Conservation (phyloP, 2,329 filamentous ascomycete species). For the Fusarium camptoceras region DNA sequence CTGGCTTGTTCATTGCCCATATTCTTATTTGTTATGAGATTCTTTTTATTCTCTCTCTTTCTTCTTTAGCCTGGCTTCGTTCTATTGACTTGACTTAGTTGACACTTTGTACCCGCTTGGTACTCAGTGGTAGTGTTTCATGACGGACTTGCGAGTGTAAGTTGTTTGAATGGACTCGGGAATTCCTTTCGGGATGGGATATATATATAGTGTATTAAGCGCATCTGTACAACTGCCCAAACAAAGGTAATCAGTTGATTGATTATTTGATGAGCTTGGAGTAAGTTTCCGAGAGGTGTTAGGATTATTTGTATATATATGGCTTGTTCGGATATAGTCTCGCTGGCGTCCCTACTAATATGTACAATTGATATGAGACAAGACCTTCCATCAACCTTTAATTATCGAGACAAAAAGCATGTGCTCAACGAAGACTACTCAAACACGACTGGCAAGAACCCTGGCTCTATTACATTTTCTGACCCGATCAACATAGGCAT, state of each 20-base stretch:
- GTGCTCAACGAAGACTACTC: accelerated
- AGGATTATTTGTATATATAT: neutral
- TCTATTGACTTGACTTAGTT: neutral
- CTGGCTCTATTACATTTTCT: neutral
- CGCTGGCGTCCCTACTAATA: neutral
- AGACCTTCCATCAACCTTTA: neutral
- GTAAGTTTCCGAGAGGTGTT: neutral
- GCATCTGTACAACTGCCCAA: neutral
- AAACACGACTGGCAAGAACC: neutral
- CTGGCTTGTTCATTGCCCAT: too few relatives aligned
- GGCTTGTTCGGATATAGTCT: neutral
- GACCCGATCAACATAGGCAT: neutral
- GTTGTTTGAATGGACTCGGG: neutral
- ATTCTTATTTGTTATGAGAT: too few relatives aligned
- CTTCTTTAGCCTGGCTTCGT: too few relatives aligned
- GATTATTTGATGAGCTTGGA: neutral
- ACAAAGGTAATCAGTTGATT: neutral
- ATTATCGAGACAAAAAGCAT: neutral
- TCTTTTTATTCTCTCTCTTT: too few relatives aligned
- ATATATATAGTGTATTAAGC: neutral
- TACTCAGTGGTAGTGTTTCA: neutral
- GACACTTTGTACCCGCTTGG: neutral
- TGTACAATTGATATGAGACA: neutral
- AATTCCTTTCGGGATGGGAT: neutral
- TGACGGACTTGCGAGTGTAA: neutral